Evolutionary conservation across 257 asterid species (phyloP).

Genomic region (Petrea volubilis): DNA sequence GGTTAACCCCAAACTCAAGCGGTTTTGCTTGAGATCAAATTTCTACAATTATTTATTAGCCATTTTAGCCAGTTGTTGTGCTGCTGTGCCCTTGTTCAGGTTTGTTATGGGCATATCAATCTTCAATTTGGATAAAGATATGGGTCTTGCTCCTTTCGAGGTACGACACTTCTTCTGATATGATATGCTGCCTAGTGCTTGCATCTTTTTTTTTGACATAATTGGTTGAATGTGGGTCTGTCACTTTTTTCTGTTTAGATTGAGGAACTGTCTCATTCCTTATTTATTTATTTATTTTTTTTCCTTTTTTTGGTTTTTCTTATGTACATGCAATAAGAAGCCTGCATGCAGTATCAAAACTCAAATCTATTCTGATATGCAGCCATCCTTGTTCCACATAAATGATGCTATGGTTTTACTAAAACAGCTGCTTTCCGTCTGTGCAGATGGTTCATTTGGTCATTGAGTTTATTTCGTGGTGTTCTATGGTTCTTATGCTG

Average conservation of each 20-base stretch:
- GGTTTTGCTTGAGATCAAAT: conserved; percentile 61
- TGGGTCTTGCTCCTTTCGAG: conserved; percentile 76
- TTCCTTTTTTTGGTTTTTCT: not conserved
- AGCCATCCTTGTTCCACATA: not conserved
- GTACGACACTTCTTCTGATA: conserved; percentile 35
- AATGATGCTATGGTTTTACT: not conserved
- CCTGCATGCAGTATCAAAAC: not conserved
- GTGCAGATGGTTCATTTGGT: conserved; percentile 70
- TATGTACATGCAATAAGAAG: not conserved
- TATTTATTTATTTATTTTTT: not conserved
- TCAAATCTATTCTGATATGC: too few species aligned
- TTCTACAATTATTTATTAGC: conserved; percentile 57
- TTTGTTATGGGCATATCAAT: conserved; percentile 60
- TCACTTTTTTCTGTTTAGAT: not conserved
- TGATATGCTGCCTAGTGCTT: not conserved
- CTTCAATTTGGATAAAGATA: conserved; percentile 58
- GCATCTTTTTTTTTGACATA: not conserved
- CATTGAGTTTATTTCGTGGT: conserved; percentile 69
- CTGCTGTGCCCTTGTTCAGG: conserved; percentile 69
- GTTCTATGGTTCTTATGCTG: conserved; percentile 62
- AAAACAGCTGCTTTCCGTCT: conserved; percentile 18
- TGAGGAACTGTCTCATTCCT: not conserved
- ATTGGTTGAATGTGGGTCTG: not conserved
- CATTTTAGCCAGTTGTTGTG: conserved; percentile 54
- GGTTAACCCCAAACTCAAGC: conserved; percentile 37